These are phyloP conservation scores for Rubus idaeus DNA, from an alignment of 306 rosid species.

Conservation along the genomic window DNA sequence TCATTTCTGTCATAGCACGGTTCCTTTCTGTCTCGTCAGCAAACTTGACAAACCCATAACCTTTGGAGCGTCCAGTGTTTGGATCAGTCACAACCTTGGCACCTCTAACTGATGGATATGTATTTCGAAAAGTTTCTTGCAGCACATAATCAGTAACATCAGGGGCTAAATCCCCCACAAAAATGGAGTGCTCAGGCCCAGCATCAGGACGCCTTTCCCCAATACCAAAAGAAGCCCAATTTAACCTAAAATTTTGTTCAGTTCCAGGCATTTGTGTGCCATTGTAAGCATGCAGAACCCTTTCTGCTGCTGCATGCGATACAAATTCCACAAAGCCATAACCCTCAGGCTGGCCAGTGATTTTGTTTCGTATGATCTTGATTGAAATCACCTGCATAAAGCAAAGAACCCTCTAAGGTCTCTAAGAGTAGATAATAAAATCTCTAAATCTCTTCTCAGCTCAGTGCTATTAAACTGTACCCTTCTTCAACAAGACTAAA, in stretches of 20 bases:
- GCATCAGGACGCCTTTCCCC: slow-evolving; percentile 84
- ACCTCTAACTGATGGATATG: slow-evolving; percentile 82
- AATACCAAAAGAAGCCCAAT: slow-evolving; percentile 93
- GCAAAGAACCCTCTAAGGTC: background rate
- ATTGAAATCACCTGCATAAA: slow-evolving; percentile 62
- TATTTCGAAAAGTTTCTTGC: slow-evolving; percentile 73
- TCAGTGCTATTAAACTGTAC: background rate
- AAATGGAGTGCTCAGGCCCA: slow-evolving; percentile 87
- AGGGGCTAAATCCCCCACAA: slow-evolving; percentile 89
- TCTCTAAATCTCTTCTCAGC: background rate
- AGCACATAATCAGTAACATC: slow-evolving; percentile 85
- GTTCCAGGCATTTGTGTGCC: slow-evolving; percentile 90
- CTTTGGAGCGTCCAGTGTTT: slow-evolving; percentile 80
- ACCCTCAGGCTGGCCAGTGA: slow-evolving; percentile 85
- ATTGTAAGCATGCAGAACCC: slow-evolving; percentile 73
- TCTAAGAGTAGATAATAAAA: too few species aligned
- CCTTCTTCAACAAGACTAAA: background rate
- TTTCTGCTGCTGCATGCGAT: slow-evolving; percentile 82
- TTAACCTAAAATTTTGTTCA: slow-evolving; percentile 72
- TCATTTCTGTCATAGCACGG: slow-evolving; percentile 92
- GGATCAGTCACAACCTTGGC: slow-evolving; percentile 93
- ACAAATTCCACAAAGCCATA: slow-evolving; percentile 88
- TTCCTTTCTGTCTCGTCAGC: slow-evolving; percentile 79
- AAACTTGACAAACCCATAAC: slow-evolving; percentile 90
- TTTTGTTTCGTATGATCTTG: slow-evolving; percentile 82